These are phyloP conservation scores for Fusarium sp. DNA, from an alignment of 2,329 filamentous ascomycete genomes.

Conservation along the genomic window DNA sequence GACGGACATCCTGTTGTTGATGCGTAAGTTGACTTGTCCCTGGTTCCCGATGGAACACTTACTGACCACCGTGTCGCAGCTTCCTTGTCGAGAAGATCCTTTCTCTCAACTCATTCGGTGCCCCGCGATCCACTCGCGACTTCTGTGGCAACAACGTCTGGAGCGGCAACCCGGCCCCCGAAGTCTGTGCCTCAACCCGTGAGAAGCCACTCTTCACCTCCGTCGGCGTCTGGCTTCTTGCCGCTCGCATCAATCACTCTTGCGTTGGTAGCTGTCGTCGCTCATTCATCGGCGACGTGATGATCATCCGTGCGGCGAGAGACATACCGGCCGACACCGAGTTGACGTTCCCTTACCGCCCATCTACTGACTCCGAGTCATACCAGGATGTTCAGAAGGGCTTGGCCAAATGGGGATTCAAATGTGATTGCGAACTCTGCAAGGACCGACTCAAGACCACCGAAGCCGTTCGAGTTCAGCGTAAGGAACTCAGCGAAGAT, in stretches of 20 bases:
- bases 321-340: conserved; percentile 60
- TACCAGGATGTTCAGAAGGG: conserved; percentile 44
- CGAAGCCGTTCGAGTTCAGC: neutral
- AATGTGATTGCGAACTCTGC: conserved; percentile 57
- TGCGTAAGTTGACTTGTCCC: conserved; percentile 51
- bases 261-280: conserved; percentile 61
- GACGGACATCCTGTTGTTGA: conserved; percentile 59
- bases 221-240: conserved; percentile 60
- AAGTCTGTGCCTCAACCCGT: neutral
- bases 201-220: neutral
- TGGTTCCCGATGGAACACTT: accelerated
- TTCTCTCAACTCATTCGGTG: conserved; percentile 58
- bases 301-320: conserved; percentile 60
- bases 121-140: conserved; percentile 40
- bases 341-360: conserved; percentile 56
- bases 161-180: neutral
- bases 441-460: conserved; percentile 2
- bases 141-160: neutral
- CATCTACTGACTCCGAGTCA: conserved; percentile 45
- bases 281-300: conserved; percentile 66
- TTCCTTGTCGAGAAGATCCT: conserved; percentile 61
- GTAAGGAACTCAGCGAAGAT: neutral
- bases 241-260: conserved; percentile 65
- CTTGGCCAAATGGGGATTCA: conserved; percentile 55
- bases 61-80: conserved; percentile 37